Percentiles rank a stretch among this genome's conserved stretches.
phyloP scores from a whole-genome alignment of 2,329 filamentous ascomycete species.

The Paradendryphiella salina region DNA sequence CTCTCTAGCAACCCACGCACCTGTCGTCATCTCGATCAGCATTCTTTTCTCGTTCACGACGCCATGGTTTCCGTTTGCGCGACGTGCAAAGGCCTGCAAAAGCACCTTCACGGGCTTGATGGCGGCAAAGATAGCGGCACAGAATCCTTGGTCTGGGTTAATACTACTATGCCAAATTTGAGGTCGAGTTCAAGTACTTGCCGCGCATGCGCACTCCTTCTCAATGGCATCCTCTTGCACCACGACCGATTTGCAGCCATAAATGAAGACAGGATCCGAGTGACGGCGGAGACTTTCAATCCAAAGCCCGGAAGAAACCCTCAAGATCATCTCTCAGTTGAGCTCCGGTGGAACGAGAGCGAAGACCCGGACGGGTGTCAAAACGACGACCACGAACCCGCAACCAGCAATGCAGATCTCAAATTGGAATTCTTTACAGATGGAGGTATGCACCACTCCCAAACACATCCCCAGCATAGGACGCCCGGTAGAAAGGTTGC shows the following conservation, averaged over 20 bases:
- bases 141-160: slow-evolving; percentile 29
- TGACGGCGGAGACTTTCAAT: slow-evolving; percentile 38
- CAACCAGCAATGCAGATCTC: slow-evolving; percentile 37
- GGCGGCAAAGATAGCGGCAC: slow-evolving; percentile 19
- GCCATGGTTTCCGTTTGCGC: slow-evolving; percentile 39
- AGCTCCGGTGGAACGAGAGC: slow-evolving; percentile 37
- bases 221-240: slow-evolving; percentile 41
- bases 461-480: neutral
- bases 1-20: slow-evolving; percentile 12
- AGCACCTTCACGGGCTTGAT: slow-evolving; percentile 29
- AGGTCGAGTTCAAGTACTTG: slow-evolving; percentile 37
- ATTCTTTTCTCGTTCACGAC: slow-evolving; percentile 1
- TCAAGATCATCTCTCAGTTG: slow-evolving; percentile 43
- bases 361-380: slow-evolving; percentile 24
- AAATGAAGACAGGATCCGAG: slow-evolving; percentile 29
- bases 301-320: slow-evolving; percentile 13
- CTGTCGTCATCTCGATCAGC: slow-evolving; percentile 6
- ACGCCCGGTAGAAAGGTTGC: neutral
- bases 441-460: slow-evolving; percentile 32
- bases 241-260: slow-evolving; percentile 35
- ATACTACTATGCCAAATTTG: slow-evolving; percentile 36
- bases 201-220: slow-evolving; percentile 39
- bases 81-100: slow-evolving; percentile 43
- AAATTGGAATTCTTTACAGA: slow-evolving; percentile 45
- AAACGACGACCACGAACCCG: slow-evolving; percentile 26